Percentiles rank a stretch among this genome's conserved stretches.
These are phyloP conservation scores for Chaetomiaceae sp. DNA, from an alignment of 2,329 filamentous ascomycete species.

Conservation along the genomic window DNA sequence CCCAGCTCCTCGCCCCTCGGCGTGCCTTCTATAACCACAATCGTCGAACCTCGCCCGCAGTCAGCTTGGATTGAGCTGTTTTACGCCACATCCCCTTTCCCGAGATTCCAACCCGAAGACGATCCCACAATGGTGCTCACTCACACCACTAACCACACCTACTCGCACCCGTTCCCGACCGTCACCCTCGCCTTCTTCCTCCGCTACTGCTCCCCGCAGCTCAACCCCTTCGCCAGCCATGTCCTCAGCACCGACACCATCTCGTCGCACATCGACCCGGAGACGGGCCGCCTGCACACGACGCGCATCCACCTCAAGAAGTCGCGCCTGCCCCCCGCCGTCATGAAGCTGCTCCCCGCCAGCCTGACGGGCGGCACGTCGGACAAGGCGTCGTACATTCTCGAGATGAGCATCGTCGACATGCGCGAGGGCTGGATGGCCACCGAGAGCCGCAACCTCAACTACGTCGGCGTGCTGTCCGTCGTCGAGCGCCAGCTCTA, in stretches of 20 bases:
- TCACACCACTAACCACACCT: conserved; percentile 64
- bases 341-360: conserved; percentile 70
- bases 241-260: conserved; percentile 82
- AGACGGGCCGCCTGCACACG: conserved; percentile 71
- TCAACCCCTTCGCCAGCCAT: conserved; percentile 77
- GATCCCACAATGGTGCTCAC: conserved; percentile 54
- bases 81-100: background rate
- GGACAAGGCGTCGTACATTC: conserved; percentile 72
- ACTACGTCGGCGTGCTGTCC: conserved; percentile 75
- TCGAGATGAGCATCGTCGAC: conserved; percentile 76
- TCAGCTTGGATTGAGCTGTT: background rate
- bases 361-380: conserved; percentile 61
- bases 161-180: conserved; percentile 77
- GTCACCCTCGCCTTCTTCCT: conserved; percentile 88
- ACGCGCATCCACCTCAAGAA: conserved; percentile 78
- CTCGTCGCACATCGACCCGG: conserved; percentile 65
- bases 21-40: background rate
- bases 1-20: conserved; percentile 11
- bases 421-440: conserved; percentile 78
- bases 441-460: conserved; percentile 75
- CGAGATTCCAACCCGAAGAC: background rate
- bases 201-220: conserved; percentile 66
- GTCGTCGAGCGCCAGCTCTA: conserved; percentile 75
- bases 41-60: background rate
- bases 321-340: conserved; percentile 68